Conservation (phyloP, 305 asterid genomes). For the Solanum hybrid region DNA sequence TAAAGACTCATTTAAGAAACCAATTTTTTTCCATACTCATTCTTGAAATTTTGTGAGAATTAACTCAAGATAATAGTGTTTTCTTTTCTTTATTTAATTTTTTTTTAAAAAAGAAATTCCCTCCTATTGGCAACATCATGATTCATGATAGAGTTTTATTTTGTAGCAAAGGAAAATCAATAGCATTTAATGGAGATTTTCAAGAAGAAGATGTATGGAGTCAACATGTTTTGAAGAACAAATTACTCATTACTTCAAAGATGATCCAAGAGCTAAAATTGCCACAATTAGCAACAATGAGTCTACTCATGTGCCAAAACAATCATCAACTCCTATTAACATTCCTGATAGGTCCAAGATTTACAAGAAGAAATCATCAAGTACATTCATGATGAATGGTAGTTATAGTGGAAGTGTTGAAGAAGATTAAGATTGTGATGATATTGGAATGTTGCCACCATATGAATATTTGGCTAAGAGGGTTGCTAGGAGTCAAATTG, state of each 20-base stretch:
- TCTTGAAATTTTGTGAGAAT: too few relatives aligned
- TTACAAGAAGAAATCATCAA: not conserved
- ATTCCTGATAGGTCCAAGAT: not conserved
- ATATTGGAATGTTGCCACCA: too few relatives aligned
- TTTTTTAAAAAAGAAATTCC: too few relatives aligned
- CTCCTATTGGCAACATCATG: not conserved
- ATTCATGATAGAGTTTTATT: not conserved
- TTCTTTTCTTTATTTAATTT: too few relatives aligned
- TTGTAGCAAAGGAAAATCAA: not conserved
- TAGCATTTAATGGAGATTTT: not conserved
- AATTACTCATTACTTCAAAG: not conserved
- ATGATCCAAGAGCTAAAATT: not conserved
- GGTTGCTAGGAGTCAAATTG: too few relatives aligned
- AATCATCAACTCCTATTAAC: not conserved
- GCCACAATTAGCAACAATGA: not conserved
- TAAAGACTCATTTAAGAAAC: too few relatives aligned
- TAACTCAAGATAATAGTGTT: too few relatives aligned
- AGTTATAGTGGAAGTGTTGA: not conserved
- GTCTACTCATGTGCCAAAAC: not conserved
- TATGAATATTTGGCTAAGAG: too few relatives aligned
- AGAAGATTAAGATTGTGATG: not conserved
- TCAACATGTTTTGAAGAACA: not conserved
- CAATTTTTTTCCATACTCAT: too few relatives aligned
- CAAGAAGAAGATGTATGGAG: constrained; percentile 1
- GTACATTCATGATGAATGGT: not conserved